phyloP scores from a whole-genome alignment of 768 basidiomycete genomes.

The Phylloporus rhodoxanthus region DNA sequence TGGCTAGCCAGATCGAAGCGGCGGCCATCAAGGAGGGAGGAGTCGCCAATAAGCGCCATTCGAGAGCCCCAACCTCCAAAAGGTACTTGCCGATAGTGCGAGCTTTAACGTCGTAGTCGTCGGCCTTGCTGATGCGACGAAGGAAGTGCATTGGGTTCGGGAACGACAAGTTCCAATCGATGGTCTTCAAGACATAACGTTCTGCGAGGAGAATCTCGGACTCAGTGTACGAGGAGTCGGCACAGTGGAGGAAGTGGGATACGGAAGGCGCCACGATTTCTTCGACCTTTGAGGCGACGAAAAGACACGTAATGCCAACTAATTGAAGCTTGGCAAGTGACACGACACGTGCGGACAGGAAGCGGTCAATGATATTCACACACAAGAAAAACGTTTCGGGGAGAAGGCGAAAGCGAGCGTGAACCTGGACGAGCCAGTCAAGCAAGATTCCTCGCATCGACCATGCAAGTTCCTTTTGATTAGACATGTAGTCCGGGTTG shows the following conservation, averaged over 20 bases:
- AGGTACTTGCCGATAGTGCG: slow-evolving; percentile 74
- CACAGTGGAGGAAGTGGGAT: slow-evolving; percentile 34
- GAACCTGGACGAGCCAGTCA: too few relatives aligned
- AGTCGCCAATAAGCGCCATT: slow-evolving; percentile 28
- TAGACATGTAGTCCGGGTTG: slow-evolving; percentile 41
- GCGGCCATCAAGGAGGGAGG: slow-evolving; percentile 80
- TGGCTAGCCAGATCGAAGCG: slow-evolving; percentile 79
- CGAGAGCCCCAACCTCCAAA: slow-evolving; percentile 66
- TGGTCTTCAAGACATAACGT: slow-evolving; percentile 76
- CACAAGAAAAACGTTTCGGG: too few relatives aligned
- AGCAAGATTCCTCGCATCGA: too few relatives aligned
- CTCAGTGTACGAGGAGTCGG: slow-evolving; percentile 70
- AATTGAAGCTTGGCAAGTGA: too few relatives aligned
- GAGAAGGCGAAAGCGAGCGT: too few relatives aligned
- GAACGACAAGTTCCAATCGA: slow-evolving; percentile 81
- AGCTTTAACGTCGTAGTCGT: slow-evolving; percentile 52
- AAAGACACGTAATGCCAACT: too few relatives aligned
- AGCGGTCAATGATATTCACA: too few relatives aligned
- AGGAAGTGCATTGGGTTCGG: slow-evolving; percentile 80
- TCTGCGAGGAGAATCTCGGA: slow-evolving; percentile 84
- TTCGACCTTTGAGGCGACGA: too few relatives aligned
- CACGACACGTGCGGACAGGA: too few relatives aligned
- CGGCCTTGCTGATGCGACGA: slow-evolving; percentile 86
- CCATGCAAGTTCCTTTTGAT: too few relatives aligned
- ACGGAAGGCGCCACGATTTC: too few relatives aligned